Evolutionary conservation across 495 filamentous ascomycete genomes (phyloP).

Genomic region (Penicillium mononematosum): DNA sequence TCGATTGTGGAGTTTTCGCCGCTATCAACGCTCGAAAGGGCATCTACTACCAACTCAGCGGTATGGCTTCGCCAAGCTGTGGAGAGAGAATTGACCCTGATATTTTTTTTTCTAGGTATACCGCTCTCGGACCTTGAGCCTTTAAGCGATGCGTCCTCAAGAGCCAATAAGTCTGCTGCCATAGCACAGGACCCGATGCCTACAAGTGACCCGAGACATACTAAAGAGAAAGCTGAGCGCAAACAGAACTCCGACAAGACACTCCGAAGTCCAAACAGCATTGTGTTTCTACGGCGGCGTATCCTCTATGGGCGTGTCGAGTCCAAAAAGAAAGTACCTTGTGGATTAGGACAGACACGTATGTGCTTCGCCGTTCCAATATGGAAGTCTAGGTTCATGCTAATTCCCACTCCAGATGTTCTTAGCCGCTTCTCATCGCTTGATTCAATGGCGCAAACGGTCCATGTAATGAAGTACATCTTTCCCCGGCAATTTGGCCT

Average conservation of each 20-base stretch:
- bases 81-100: background rate
- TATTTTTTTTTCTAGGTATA: slow-evolving; percentile 33
- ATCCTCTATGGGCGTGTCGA: slow-evolving; percentile 85
- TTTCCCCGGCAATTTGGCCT: slow-evolving; percentile 89
- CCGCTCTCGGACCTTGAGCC: slow-evolving; percentile 48
- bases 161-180: background rate
- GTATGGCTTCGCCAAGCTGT: slow-evolving; percentile 39
- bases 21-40: slow-evolving; percentile 56
- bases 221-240: background rate
- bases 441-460: slow-evolving; percentile 49
- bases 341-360: slow-evolving; percentile 82
- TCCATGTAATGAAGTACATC: slow-evolving; percentile 85
- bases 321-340: slow-evolving; percentile 60
- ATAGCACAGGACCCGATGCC: background rate
- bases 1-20: slow-evolving; percentile 76
- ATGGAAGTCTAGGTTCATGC: background rate
- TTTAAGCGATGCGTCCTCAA: slow-evolving; percentile 7
- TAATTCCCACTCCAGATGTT: slow-evolving; percentile 59
- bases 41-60: slow-evolving; percentile 77
- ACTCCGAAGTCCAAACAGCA: slow-evolving; percentile 51
- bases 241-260: background rate
- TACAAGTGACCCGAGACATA: background rate
- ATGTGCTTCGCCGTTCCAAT: slow-evolving; percentile 35
- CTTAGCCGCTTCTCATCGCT: slow-evolving; percentile 68
- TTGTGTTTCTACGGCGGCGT: slow-evolving; percentile 75